Percentiles rank a stretch among this genome's conserved stretches.
Conservation (phyloP, 192 early-diverging fungal genomes). For the Linnemannia exigua region DNA sequence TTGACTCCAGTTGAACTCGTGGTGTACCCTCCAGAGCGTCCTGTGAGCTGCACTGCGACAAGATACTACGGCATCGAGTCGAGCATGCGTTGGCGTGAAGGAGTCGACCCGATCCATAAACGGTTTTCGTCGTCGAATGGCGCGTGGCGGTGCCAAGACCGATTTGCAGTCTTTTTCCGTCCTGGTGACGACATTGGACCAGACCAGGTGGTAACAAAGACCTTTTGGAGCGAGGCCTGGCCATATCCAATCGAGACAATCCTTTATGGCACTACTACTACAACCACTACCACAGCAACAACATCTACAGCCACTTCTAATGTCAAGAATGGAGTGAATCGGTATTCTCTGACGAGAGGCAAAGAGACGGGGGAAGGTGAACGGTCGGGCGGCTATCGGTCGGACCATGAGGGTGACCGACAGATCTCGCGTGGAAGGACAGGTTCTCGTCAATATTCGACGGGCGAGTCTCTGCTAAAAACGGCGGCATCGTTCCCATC, state of each 20-base stretch:
- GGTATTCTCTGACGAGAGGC: not conserved
- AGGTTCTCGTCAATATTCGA: slow-evolving; percentile 16
- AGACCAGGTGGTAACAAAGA: slow-evolving; percentile 52
- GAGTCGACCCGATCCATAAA: slow-evolving; percentile 47
- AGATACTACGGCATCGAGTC: slow-evolving; percentile 52
- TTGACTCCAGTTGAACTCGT: not conserved
- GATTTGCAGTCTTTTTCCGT: slow-evolving; percentile 51
- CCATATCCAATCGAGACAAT: slow-evolving; percentile 56
- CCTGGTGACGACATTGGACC: slow-evolving; percentile 51
- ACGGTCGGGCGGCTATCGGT: slow-evolving; percentile 5
- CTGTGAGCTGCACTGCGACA: slow-evolving; percentile 38
- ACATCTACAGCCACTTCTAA: not conserved
- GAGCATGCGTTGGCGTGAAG: slow-evolving; percentile 55
- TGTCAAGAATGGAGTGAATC: not conserved
- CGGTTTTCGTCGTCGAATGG: slow-evolving; percentile 51
- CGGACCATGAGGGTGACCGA: slow-evolving; percentile 35
- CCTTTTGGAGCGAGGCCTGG: slow-evolving; percentile 58
- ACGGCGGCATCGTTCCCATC: slow-evolving; percentile 36
- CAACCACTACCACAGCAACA: not conserved
- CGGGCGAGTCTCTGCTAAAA: slow-evolving; percentile 30
- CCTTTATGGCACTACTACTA: slow-evolving; percentile 33
- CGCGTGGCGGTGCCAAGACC: slow-evolving; percentile 55
- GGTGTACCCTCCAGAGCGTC: slow-evolving; percentile 4
- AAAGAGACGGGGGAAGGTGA: not conserved
- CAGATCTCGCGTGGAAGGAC: slow-evolving; percentile 8